phyloP scores from a whole-genome alignment of 257 asterid species.

The Solanum lycopersicoides region DNA sequence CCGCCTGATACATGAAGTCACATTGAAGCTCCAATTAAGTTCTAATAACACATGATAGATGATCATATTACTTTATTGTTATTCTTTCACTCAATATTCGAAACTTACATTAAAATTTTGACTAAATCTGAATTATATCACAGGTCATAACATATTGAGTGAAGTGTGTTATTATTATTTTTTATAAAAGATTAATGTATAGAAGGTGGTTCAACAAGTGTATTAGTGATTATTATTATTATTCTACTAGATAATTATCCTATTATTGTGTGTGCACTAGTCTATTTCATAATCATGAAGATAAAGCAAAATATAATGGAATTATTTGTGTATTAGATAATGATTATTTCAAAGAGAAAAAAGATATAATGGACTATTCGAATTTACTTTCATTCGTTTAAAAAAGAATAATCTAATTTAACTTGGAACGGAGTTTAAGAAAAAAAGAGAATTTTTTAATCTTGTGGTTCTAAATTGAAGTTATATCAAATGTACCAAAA shows the following conservation, averaged over 20 bases:
- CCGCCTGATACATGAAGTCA: not conserved
- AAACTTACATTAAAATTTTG: rapidly evolving
- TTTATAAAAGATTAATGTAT: not conserved
- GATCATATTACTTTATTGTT: too few species aligned
- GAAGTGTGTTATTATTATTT: not conserved
- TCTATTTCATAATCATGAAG: not conserved
- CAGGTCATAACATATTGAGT: not conserved
- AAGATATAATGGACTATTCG: not conserved
- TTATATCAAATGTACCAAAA: too few species aligned
- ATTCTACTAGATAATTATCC: not conserved
- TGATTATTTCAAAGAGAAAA: not conserved
- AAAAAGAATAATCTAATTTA: too few species aligned
- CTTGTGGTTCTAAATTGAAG: too few species aligned
- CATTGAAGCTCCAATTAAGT: not conserved
- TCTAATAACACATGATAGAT: too few species aligned
- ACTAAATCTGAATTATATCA: rapidly evolving
- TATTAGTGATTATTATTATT: not conserved
- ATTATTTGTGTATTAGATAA: not conserved
- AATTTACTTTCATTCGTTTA: too few species aligned
- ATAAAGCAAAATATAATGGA: not conserved
- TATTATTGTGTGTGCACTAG: not conserved
- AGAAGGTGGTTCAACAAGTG: not conserved
- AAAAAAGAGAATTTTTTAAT: too few species aligned
- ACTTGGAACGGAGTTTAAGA: rapidly evolving
- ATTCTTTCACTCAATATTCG: too few species aligned